Base-by-base conservation (phyloP, 805 yeast genomes). In the Metschnikowia cerradonensis region DNA sequence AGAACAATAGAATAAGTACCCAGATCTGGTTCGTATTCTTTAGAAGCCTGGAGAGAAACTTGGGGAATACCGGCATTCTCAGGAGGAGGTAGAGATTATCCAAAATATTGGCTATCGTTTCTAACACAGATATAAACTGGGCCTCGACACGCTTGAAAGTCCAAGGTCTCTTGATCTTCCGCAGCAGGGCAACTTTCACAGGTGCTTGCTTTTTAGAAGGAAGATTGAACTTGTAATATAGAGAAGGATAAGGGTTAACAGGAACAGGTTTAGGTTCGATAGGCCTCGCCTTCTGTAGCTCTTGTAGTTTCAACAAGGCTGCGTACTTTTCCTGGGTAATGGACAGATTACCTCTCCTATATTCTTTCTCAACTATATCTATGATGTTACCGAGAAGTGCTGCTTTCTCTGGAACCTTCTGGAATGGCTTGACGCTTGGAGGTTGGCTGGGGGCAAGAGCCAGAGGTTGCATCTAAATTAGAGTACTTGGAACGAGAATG, bases 1-100 rank as follows among this genome's bases (percentile, higher is more conserved):
- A 64, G 45, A 73, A 73, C 3, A 73, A 58, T 53, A 73, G 59
- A 11, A 73, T 68, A 20, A 73, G 59, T 36, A 73, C 67, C 78
- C 78, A 73, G 40, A 73, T 54, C 53, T 70, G 71, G 56, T 73
- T 73, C 50, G 78, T 73, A 48, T 73, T 73, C 48, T 70, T 71
- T 45, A 73, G 60, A 19, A 73, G 49, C 6, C 60, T 61, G 17
- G 59, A 32, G 8, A 73, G 55, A 20, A 52, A 53, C 49, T 68
- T 56, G 2, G 78, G 78, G 51, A 73, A 73, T 73, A 72, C 68
- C 19, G 78, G 78, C 32, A 73, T 55, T 50, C 68, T 65, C 40
- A 75, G 70, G 31, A 73, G 66, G 41, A 73, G 66, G 51, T 73
- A 77, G 14, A 73, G 61, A 49, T 72, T 73, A 56, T 73, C 78